A percentile compares a stretch with the other conserved stretches of the same genome.
Conservation (phyloP, 2,329 filamentous ascomycete genomes). For the Trichoderma semiorbis region DNA sequence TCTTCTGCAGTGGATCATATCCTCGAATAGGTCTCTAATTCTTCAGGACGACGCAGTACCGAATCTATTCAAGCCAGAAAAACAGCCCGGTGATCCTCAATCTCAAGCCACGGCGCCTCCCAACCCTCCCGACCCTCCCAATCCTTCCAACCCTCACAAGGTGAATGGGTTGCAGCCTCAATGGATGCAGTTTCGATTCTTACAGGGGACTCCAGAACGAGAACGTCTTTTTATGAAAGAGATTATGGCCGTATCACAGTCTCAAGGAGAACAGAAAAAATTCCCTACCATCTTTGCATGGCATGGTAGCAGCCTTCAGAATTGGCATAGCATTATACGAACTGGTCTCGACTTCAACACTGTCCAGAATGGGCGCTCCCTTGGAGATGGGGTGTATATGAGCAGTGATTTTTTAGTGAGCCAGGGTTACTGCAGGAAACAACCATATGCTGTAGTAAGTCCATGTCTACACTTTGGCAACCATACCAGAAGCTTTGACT, state of each 20-base stretch:
- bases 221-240: conserved; percentile 70
- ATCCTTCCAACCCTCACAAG: conserved; percentile 39
- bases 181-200: conserved; percentile 81
- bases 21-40: conserved; percentile 85
- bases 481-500: background rate
- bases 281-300: conserved; percentile 78
- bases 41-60: conserved; percentile 59
- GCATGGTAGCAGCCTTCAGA: conserved; percentile 73
- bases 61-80: conserved; percentile 24
- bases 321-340: conserved; percentile 90
- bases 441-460: background rate
- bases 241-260: conserved; percentile 43
- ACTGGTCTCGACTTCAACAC: conserved; percentile 72
- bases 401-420: conserved; percentile 42
- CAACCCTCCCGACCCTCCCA: background rate
- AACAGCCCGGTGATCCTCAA: background rate
- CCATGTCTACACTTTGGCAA: background rate
- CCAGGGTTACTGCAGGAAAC: background rate
- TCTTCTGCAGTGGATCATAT: conserved; percentile 81
- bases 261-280: conserved; percentile 27
- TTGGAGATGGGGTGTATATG: conserved; percentile 80
- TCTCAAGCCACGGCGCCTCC: background rate
- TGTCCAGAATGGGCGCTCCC: conserved; percentile 62
- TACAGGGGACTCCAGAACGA: conserved; percentile 84
- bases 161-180: conserved; percentile 57